phyloP scores from a whole-genome alignment of 441 rosid genomes.

The Hura crepitans region DNA sequence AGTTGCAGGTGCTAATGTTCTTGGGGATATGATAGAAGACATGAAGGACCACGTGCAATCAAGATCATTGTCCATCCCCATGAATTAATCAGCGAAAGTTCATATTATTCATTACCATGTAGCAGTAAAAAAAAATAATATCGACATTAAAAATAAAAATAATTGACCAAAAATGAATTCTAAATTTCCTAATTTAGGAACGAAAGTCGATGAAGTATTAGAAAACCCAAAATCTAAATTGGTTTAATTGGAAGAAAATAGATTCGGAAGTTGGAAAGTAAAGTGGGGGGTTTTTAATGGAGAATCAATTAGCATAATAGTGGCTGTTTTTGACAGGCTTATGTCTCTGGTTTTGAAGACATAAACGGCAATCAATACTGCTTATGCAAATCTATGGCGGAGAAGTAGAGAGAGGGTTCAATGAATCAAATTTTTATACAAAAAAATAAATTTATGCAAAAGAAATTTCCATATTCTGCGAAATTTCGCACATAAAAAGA shows the following conservation, averaged over 20 bases:
- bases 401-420: conserved; percentile 7
- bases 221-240: background rate
- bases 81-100: conserved; percentile 25
- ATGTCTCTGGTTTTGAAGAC: conserved; percentile 36
- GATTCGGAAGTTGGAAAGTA: conserved; percentile 2
- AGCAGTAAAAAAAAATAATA: background rate
- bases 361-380: conserved; percentile 26
- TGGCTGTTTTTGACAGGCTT: conserved; percentile 38
- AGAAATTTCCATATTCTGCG: no score
- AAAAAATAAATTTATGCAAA: no score
- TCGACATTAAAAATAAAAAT: background rate
- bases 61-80: conserved; percentile 53
- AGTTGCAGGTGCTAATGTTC: conserved; percentile 37
- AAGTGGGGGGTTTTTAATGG: background rate
- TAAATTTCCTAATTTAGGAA: conserved; percentile 25
- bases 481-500: background rate
- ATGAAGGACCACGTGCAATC: conserved; percentile 55
- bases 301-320: conserved; percentile 22
- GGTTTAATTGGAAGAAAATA: conserved; percentile 12
- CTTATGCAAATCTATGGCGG: conserved; percentile 22
- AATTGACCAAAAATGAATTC: conserved; percentile 21
- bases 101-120: conserved; percentile 17
- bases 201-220: conserved; percentile 22
- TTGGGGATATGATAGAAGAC: conserved; percentile 30
- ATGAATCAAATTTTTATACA: background rate